phyloP scores from a whole-genome alignment of 2,329 filamentous ascomycete genomes.

The Hansfordia pulvinata region DNA sequence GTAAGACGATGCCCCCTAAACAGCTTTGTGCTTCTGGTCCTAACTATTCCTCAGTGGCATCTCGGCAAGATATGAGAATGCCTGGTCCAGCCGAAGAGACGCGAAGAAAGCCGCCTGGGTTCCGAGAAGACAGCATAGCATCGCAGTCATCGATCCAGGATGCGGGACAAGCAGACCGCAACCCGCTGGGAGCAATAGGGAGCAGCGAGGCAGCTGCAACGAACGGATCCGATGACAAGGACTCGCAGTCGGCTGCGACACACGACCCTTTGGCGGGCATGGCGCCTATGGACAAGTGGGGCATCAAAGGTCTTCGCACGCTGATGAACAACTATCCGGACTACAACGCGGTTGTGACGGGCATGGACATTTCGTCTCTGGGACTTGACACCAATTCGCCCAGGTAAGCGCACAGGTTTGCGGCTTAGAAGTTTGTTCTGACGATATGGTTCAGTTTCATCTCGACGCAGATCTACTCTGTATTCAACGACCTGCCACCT shows the following conservation, averaged over 20 bases:
- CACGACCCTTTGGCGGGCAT: conserved; percentile 48
- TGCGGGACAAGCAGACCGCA: conserved; percentile 20
- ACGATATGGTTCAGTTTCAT: conserved; percentile 27
- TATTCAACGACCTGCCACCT: conserved; percentile 46
- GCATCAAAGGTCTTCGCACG: conserved; percentile 48
- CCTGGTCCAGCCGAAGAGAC: conserved; percentile 26
- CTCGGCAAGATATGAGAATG: conserved; percentile 23
- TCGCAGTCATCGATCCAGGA: conserved; percentile 22
- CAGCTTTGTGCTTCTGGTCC: background rate
- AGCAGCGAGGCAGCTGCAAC: conserved; percentile 21
- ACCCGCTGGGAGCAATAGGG: conserved; percentile 32
- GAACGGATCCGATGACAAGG: conserved; percentile 30
- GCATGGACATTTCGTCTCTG: conserved; percentile 44
- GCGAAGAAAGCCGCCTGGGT: conserved; percentile 28
- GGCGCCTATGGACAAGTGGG: conserved; percentile 50
- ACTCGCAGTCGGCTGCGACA: conserved; percentile 22
- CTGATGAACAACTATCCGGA: conserved; percentile 52
- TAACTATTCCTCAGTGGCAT: conserved; percentile 9
- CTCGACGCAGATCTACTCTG: conserved; percentile 45
- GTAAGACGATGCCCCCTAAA: too few species aligned
- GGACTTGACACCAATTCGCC: too few species aligned
- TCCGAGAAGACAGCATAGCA: conserved; percentile 27
- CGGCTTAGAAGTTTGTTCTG: conserved; percentile 2
- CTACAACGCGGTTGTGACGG: conserved; percentile 46
- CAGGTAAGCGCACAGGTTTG: too few species aligned